These are phyloP conservation scores for Trichoderma breve DNA, from an alignment of 2,329 filamentous ascomycete species.

Conservation along the genomic window DNA sequence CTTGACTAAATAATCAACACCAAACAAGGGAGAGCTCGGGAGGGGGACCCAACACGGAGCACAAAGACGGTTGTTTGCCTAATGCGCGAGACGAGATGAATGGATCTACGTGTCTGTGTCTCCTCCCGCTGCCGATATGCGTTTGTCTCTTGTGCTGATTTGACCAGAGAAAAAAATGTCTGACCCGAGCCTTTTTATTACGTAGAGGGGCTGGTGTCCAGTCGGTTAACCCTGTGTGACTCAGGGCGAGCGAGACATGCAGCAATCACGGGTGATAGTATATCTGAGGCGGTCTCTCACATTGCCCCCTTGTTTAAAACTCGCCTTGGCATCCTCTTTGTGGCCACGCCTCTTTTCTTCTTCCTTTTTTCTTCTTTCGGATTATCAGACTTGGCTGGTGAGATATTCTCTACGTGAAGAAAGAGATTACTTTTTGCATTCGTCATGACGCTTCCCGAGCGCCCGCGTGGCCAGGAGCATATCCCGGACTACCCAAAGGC, in stretches of 20 bases:
- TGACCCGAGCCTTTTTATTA: not conserved
- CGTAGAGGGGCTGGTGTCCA: not conserved
- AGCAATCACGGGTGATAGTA: not conserved
- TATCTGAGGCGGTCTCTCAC: not conserved
- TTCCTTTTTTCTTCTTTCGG: not conserved
- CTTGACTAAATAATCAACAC: not conserved
- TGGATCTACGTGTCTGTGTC: not conserved
- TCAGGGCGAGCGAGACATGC: not conserved
- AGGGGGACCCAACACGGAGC: not conserved
- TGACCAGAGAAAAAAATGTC: not conserved
- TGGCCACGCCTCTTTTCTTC: not conserved
- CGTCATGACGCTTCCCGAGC: constrained; percentile 7
- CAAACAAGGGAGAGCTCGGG: not conserved
- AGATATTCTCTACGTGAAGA: not conserved
- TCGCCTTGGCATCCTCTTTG: not conserved
- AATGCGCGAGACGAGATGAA: not conserved
- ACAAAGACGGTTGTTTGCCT: not conserved
- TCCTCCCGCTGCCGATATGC: not conserved
- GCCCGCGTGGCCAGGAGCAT: constrained; percentile 41
- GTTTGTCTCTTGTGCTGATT: not conserved
- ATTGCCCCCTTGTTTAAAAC: not conserved
- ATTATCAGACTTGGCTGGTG: not conserved
- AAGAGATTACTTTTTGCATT: not conserved
- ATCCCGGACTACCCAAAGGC: constrained; percentile 45
- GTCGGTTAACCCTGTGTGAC: not conserved